A percentile compares a stretch with the other conserved stretches of the same genome.
Conservation (phyloP, 164 flowering plant species). For the Aristolochia californica region DNA sequence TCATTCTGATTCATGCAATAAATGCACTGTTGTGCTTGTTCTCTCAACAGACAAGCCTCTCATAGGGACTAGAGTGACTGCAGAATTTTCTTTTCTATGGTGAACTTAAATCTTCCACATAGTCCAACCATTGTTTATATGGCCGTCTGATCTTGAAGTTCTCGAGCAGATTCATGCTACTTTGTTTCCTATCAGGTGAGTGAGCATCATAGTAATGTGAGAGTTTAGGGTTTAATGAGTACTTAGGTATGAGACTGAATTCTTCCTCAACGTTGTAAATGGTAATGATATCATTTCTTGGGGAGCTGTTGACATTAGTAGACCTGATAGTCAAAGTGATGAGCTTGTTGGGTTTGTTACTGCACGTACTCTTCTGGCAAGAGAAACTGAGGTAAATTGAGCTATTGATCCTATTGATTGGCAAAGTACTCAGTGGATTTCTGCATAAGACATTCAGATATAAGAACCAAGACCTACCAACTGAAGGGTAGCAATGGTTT, state of each 20-base stretch:
- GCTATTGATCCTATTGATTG: not conserved
- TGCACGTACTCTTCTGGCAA: constrained; percentile 58
- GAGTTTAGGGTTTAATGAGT: not conserved
- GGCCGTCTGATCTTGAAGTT: constrained; percentile 60
- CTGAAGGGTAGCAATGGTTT: too few species aligned
- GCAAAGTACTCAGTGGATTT: too few species aligned
- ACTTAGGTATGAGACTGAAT: constrained; percentile 82
- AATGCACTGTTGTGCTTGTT: constrained; percentile 7
- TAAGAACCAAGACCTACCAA: too few species aligned
- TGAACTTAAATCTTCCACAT: constrained; percentile 26
- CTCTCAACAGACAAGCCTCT: constrained; percentile 20
- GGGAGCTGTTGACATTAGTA: constrained; percentile 88
- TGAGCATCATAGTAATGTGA: not conserved
- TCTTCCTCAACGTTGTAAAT: constrained; percentile 82
- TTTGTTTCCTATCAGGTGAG: constrained; percentile 89
- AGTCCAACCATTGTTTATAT: constrained; percentile 53
- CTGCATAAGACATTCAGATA: not conserved
- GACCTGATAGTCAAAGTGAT: constrained; percentile 47
- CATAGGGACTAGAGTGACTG: constrained; percentile 24
- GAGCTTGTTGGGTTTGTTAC: constrained; percentile 96
- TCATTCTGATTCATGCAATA: too few species aligned
- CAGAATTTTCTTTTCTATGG: constrained; percentile 30
- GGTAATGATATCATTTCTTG: constrained; percentile 78
- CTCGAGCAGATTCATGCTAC: constrained; percentile 69
- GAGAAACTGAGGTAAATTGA: constrained; percentile 85